Evolutionary conservation across 495 filamentous ascomycete genomes (phyloP).

Genomic region (Penicillium psychrofluorescens): DNA sequence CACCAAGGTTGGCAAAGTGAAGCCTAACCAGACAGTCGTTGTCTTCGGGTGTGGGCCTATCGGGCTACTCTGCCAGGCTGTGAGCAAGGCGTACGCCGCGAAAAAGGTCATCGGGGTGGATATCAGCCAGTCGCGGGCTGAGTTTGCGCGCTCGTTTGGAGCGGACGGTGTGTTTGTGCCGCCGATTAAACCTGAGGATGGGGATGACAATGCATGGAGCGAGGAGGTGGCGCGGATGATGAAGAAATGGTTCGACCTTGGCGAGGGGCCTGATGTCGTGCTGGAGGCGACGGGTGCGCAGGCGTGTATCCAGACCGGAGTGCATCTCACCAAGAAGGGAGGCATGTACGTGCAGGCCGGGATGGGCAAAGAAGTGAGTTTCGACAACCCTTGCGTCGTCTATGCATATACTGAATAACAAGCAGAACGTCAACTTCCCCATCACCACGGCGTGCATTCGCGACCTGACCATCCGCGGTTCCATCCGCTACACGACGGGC

Average conservation of each 20-base stretch:
- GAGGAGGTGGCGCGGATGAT: constrained; percentile 56
- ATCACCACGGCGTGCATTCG: constrained; percentile 79
- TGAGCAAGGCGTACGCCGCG: constrained; percentile 67
- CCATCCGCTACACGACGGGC: constrained; percentile 72
- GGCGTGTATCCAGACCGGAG: constrained; percentile 62
- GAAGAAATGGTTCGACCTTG: constrained; percentile 34
- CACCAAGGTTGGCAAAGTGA: constrained; percentile 57
- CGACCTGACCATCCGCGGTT: constrained; percentile 73
- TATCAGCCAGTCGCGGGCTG: constrained; percentile 59
- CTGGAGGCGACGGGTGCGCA: constrained; percentile 84
- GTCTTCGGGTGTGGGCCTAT: constrained; percentile 86
- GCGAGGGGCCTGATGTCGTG: constrained; percentile 62
- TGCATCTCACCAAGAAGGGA: constrained; percentile 62
- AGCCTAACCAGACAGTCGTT: constrained; percentile 65
- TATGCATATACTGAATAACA: neutral
- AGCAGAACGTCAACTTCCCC: constrained; percentile 63
- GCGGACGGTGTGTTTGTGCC: constrained; percentile 61
- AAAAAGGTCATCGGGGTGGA: constrained; percentile 70
- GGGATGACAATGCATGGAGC: constrained; percentile 39
- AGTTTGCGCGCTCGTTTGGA: constrained; percentile 61
- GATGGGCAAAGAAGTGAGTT: constrained; percentile 64
- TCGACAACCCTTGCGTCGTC: neutral
- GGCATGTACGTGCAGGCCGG: constrained; percentile 84
- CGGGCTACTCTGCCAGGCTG: constrained; percentile 72
- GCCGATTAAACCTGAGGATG: constrained; percentile 16